A percentile compares a stretch with the other conserved stretches of the same genome.
phyloP scores from a whole-genome alignment of 2,329 filamentous ascomycete species.

The Elsinoe arachidis region DNA sequence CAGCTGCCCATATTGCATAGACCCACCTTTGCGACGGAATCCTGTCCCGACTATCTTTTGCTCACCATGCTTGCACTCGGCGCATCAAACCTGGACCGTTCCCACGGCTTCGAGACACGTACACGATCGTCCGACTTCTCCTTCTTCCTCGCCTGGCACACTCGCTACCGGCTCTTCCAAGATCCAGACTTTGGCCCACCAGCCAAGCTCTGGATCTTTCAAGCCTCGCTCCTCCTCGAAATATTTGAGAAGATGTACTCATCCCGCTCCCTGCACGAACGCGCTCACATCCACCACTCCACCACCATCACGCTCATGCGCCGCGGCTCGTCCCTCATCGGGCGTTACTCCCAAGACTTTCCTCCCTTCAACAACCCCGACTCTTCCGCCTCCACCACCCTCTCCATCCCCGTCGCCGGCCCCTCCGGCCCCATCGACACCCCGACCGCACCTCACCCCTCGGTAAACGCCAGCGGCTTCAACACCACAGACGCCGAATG shows the following conservation, averaged over 20 bases:
- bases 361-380: slow-evolving; percentile 62
- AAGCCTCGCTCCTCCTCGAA: slow-evolving; percentile 79
- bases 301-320: slow-evolving; percentile 94
- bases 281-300: slow-evolving; percentile 92
- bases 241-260: slow-evolving; percentile 98
- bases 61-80: slow-evolving; percentile 89
- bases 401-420: slow-evolving; percentile 39
- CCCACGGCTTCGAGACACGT: slow-evolving; percentile 63
- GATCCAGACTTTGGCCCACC: slow-evolving; percentile 82
- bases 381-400: slow-evolving; percentile 32
- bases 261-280: slow-evolving; percentile 80
- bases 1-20: slow-evolving; percentile 92
- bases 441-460: slow-evolving; percentile 39
- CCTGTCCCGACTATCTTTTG: slow-evolving; percentile 73
- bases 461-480: slow-evolving; percentile 34
- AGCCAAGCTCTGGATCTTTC: slow-evolving; percentile 93
- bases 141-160: slow-evolving; percentile 83
- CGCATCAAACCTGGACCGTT: slow-evolving; percentile 78
- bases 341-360: slow-evolving; percentile 73
- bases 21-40: slow-evolving; percentile 83
- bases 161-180: slow-evolving; percentile 95
- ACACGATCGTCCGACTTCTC: slow-evolving; percentile 73
- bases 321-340: slow-evolving; percentile 81
- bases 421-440: slow-evolving; percentile 31
- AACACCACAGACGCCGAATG: slow-evolving; percentile 83